Evolutionary conservation across 129 eudicot genomes (phyloP), one percentile per base, ranked within the genome.

Genomic region (Tagetes erecta): DNA sequence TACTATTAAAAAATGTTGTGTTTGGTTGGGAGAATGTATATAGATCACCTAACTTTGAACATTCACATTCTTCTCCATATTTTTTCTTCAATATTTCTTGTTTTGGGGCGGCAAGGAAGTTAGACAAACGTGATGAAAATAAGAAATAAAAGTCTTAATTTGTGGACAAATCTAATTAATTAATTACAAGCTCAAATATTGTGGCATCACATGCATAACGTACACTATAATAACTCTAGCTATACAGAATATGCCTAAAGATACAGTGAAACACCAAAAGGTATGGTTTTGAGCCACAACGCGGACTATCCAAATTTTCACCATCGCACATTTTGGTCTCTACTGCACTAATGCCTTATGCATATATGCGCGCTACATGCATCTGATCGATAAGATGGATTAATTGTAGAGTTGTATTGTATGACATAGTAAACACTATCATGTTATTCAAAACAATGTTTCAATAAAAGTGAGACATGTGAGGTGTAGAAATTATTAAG

Each of bases 11-110:
- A 38, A 45, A 6, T 42, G 49, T 75, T 64, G 53, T 59, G 64
- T 70, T 59, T 62, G 76, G 71, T 70, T 70, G 27, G 14, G 14
- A 36, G 81, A 69, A 77, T 60, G 42, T 70, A 50, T 71, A 71
- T 78, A 65, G 59, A 52, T 63, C 57, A 51, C 77, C 72, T 62
- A 78, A 63, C 69, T 70, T 78, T 63, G 58, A 78, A 63, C 38
- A 33, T 71, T 63, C 67, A 78, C 77, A 76, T 67, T 67, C 47
- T 63, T 70, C 44, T 50, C n/a, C 53, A 0, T 78, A 8, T 33
- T 5, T 37, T 2, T 38, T 30, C 40, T 3, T 66, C 40, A 49
- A 12, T 39, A 55, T 78, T 78, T 39, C 64, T 78, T 78, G 33
- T 51, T 42, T 30, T 63, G 1, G 42, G n/a, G 50, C 49, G 59